phyloP scores from a whole-genome alignment of 1,284 basidiomycete genomes.

The Melanopsichium pennsylvanicum region DNA sequence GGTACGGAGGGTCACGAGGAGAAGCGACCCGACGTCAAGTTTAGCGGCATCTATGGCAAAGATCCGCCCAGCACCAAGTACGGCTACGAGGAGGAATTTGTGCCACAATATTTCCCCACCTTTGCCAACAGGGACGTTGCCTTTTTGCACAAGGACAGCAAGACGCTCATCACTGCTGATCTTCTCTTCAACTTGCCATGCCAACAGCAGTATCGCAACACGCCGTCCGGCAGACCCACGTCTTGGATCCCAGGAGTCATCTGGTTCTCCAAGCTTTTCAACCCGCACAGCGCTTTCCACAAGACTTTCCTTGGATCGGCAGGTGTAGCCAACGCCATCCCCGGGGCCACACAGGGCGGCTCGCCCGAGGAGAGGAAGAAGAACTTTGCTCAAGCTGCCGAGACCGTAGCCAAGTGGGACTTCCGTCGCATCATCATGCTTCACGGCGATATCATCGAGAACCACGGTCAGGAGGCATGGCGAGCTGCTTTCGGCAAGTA shows the following conservation, averaged over 20 bases:
- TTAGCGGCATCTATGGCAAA: constrained; percentile 61
- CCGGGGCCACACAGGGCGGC: constrained; percentile 35
- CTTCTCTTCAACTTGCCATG: constrained; percentile 87
- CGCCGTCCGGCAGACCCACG: constrained; percentile 29
- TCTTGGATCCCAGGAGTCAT: constrained; percentile 53
- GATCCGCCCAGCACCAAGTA: constrained; percentile 37
- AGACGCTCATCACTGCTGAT: constrained; percentile 85
- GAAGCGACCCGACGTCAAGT: constrained; percentile 67
- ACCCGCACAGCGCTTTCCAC: constrained; percentile 40
- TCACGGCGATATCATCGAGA: constrained; percentile 89
- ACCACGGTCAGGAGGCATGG: constrained; percentile 77
- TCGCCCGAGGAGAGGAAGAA: constrained; percentile 64
- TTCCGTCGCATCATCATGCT: constrained; percentile 90
- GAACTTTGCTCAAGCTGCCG: constrained; percentile 69
- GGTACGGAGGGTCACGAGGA: constrained; percentile 67
- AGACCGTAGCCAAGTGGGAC: constrained; percentile 80
- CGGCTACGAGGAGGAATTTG: constrained; percentile 53
- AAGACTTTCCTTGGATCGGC: constrained; percentile 41
- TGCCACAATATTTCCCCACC: constrained; percentile 75
- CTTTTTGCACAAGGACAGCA: constrained; percentile 81
- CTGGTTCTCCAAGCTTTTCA: constrained; percentile 43
- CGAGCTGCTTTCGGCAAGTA: constrained; percentile 43
- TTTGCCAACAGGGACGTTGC: constrained; percentile 87
- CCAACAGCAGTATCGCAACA: constrained; percentile 74
- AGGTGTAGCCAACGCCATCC: constrained; percentile 35